Evolutionary conservation across 805 yeast genomes (phyloP).

Genomic region (Pichia deserticola): DNA sequence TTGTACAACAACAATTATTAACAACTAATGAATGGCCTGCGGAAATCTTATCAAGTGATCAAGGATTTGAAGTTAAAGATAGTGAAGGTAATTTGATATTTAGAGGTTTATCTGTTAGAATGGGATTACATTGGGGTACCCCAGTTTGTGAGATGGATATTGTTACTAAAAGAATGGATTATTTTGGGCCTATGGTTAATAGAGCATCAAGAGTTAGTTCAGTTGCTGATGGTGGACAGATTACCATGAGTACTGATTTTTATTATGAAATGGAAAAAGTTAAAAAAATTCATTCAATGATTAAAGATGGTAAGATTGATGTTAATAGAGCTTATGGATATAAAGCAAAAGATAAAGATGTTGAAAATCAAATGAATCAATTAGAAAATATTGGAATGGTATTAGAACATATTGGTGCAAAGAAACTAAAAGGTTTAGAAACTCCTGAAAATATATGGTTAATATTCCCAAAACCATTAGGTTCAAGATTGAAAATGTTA

Average conservation of each 20-base stretch:
- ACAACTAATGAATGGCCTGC: constrained; percentile 89
- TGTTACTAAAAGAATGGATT: constrained; percentile 95
- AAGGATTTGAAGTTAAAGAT: constrained; percentile 76
- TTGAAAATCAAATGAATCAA: constrained; percentile 58
- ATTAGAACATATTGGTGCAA: constrained; percentile 69
- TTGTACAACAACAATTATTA: constrained; percentile 77
- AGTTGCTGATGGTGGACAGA: constrained; percentile 98
- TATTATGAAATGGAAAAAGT: constrained; percentile 61
- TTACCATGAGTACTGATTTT: constrained; percentile 78
- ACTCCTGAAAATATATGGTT: constrained; percentile 82
- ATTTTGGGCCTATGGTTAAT: constrained; percentile 97
- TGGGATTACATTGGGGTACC: constrained; percentile 98
- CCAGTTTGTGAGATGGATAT: constrained; percentile 95
- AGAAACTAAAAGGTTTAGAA: constrained; percentile 88
- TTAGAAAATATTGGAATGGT: constrained; percentile 65
- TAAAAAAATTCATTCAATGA: constrained; percentile 38
- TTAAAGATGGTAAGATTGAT: constrained; percentile 26
- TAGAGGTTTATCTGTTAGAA: constrained; percentile 88
- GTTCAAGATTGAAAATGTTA: constrained; percentile 46
- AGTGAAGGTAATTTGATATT: constrained; percentile 51
- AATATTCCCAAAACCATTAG: constrained; percentile 61
- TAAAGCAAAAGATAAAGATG: constrained; percentile 27
- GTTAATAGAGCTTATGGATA: constrained; percentile 38
- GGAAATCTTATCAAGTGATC: constrained; percentile 76
- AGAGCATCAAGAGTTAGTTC: constrained; percentile 89